Base-by-base conservation (phyloP, 2,329 filamentous ascomycete species). In the Fusarium anthophilum region DNA sequence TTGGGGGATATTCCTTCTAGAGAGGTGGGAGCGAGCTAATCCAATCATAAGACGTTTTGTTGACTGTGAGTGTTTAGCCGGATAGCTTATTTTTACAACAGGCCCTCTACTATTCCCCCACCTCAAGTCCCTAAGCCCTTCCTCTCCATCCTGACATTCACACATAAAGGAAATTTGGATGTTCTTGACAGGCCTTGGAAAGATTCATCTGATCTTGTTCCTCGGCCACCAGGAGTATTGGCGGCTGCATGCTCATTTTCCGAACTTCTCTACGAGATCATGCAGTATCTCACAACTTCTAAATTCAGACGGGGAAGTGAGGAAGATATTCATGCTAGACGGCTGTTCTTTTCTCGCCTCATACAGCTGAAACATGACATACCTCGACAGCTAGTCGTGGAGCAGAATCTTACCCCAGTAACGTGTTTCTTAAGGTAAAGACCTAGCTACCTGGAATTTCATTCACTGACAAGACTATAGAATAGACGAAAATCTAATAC, bases 1-100 rank as follows among this genome's bases (percentile, higher is more conserved):
- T 26, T 63, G 60, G 60, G 60, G 60, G 4, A 39, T 47, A 14
- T 63, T 63, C 10, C 43, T 63, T 20, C 8, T 58, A 18, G 60
- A 63, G 41, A 63, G 51, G 60, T 63, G 51, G 54, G 51, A 39
- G 9, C 9, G 15, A 58, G 22, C 32, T 32, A 28, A 28, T 26
- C 38, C 30, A 43, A 56, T 35, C 18, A 44, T 30, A 20, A 43
- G 37, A 44, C 20, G 9, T 24, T 47, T 6, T 38, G 20, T 58
- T 57, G 26, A 45, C 24, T 30, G 35, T 18, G 32, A 39, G 12
- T 22, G 20, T 32, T 39, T 39, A 63, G 60, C 32, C 51, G 60
- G 7, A 32, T 58, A 63, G 60, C 60, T 39, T 58, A 63, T 58
- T 58, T 63, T 13, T 63, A 63, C 26, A 22, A 47, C 8, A n/a